These are phyloP conservation scores for Ganoderma meredithae DNA, from an alignment of 1,284 basidiomycete genomes.

Conservation along the genomic window DNA sequence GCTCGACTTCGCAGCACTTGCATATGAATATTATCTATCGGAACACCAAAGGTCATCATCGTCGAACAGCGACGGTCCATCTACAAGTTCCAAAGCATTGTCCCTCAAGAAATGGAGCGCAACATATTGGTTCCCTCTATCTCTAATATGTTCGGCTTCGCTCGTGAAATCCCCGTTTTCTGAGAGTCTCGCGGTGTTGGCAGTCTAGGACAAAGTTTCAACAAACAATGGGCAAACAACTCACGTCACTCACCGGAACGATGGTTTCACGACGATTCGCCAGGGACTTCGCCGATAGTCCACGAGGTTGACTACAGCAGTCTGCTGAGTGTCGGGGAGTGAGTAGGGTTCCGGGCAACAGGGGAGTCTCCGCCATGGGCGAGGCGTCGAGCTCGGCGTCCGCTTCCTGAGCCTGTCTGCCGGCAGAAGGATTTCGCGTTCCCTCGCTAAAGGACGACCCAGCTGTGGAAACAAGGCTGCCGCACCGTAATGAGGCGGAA, in stretches of 20 bases:
- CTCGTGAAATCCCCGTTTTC: background rate
- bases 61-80: constrained; percentile 34
- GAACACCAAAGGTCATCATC: constrained; percentile 18
- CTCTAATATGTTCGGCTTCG: background rate
- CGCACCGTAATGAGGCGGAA: background rate
- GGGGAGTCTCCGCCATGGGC: background rate
- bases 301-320: background rate
- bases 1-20: background rate
- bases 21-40: background rate
- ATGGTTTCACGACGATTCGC: background rate
- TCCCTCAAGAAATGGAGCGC: background rate
- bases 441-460: background rate
- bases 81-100: constrained; percentile 16
- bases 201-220: background rate
- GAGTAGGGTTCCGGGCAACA: background rate
- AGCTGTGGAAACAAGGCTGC: background rate
- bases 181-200: background rate
- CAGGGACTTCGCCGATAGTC: background rate
- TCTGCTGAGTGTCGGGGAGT: background rate
- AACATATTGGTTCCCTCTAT: background rate
- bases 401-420: background rate
- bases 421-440: background rate
- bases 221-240: background rate
- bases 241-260: background rate
- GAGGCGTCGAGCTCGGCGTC: background rate